Base-by-base conservation (phyloP, 2,329 filamentous ascomycete species). In the Penicillium sumatraense region DNA sequence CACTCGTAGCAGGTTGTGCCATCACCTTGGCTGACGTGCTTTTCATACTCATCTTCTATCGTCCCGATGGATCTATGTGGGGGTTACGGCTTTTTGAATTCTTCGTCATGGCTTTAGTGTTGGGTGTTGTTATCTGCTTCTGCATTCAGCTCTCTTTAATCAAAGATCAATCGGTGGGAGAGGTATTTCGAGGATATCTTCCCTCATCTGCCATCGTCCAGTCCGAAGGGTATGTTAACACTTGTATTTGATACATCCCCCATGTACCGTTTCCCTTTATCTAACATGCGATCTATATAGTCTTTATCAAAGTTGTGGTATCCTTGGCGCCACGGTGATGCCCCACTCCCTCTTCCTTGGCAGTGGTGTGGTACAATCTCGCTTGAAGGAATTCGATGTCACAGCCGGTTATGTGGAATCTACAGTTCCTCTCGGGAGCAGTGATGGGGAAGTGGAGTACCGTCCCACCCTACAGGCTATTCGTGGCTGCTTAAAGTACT, bases 401-500 rank as follows among this genome's bases (percentile, higher is more conserved):
- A 72, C 70, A 26, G 65, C 71, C 27, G 76, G 75, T 7, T 73
- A 76, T 48, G 64, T 72, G 18, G 59, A 69, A 41, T 59, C 68
- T 6, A 58, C 67, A 13, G 62, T 70, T 10, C 61, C 68, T 29
- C 46, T 69, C 33, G 65, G 67, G 23, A 69, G 69, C 42, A 68
- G 65, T 36, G 77, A 75, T 36, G 77, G 83, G 27, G 83, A 85
- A 64, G 75, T 78, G 2, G 82, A 84, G 55, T 95, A 93, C 71
- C 77, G 85, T 5, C 90, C 90, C 0, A 90, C 88, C 1, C 79
- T 90, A 1, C 74, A 81, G 5, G 89, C 90, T n/a, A 91, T 95
- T 60, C 82, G 82, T 14, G 83, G 86, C 65, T 92, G 87, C 58
- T 82, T 93, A 66, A 89, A 86, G 57, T 89, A 89, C 70, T 90